These are phyloP conservation scores for Porphyrellus cyaneotinctus DNA, from an alignment of 768 basidiomycete species.

Conservation along the genomic window DNA sequence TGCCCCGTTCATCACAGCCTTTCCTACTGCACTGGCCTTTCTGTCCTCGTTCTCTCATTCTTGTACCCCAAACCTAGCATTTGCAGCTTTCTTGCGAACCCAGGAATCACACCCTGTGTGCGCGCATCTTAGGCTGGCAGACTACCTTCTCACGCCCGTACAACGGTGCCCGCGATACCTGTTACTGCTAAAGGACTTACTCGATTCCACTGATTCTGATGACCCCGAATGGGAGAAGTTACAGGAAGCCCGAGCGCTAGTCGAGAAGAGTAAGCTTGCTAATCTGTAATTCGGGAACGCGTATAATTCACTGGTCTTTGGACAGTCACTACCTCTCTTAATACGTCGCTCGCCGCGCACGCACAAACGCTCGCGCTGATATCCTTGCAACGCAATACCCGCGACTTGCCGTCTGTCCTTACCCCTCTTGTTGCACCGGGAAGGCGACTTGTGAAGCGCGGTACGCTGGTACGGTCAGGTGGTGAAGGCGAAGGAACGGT, in stretches of 20 bases:
- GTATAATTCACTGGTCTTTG: slow-evolving; percentile 9
- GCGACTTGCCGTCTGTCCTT: slow-evolving; percentile 71
- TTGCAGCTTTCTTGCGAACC: slow-evolving; percentile 57
- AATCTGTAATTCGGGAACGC: background rate
- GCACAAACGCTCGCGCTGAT: slow-evolving; percentile 71
- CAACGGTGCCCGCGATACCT: slow-evolving; percentile 88
- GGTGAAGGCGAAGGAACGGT: slow-evolving; percentile 41
- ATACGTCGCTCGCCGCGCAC: slow-evolving; percentile 75
- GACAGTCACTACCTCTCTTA: slow-evolving; percentile 71
- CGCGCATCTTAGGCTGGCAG: slow-evolving; percentile 69
- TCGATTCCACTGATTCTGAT: slow-evolving; percentile 57
- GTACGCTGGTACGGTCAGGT: slow-evolving; percentile 47
- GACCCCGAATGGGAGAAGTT: slow-evolving; percentile 68
- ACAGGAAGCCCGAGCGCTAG: slow-evolving; percentile 55
- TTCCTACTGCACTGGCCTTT: slow-evolving; percentile 59
- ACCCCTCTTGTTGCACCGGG: slow-evolving; percentile 78
- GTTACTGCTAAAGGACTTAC: slow-evolving; percentile 76
- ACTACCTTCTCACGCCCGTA: slow-evolving; percentile 84
- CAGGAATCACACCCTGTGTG: slow-evolving; percentile 71
- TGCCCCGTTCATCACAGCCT: slow-evolving; percentile 79
- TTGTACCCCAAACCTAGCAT: slow-evolving; percentile 40
- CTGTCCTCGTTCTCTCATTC: slow-evolving; percentile 52
- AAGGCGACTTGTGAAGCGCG: slow-evolving; percentile 70
- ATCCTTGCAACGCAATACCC: slow-evolving; percentile 73
- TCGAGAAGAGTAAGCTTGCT: slow-evolving; percentile 64